Percentiles rank a stretch among this genome's conserved stretches.
phyloP scores from a whole-genome alignment of 2,329 filamentous ascomycete genomes.

The Drechslera avenae region DNA sequence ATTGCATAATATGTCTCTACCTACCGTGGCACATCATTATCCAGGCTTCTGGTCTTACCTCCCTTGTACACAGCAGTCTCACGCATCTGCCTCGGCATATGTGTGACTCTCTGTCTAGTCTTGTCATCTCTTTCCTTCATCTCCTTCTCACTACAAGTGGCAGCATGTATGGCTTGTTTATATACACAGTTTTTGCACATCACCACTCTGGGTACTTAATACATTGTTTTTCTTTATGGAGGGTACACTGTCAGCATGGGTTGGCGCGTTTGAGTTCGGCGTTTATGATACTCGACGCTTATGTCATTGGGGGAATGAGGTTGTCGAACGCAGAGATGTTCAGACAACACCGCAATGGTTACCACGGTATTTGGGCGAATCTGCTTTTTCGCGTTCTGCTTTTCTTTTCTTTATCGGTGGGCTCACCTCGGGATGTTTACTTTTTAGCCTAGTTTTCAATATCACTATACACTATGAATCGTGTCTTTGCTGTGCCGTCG shows the following conservation, averaged over 20 bases:
- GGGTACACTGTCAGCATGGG: conserved; percentile 9
- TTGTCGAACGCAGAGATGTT: conserved; percentile 5
- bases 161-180: conserved; percentile 11
- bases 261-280: conserved; percentile 16
- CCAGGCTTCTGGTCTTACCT: conserved; percentile 18
- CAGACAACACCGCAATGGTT: conserved; percentile 3
- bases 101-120: background rate
- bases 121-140: background rate
- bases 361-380: background rate
- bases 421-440: background rate
- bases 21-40: conserved; percentile 17
- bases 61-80: background rate
- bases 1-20: conserved; percentile 39
- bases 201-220: conserved; percentile 17
- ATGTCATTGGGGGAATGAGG: conserved; percentile 6
- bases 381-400: conserved; percentile 3
- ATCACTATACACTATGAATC: too few relatives aligned
- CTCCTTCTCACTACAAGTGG: conserved; percentile 7
- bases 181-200: conserved; percentile 16
- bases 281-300: conserved; percentile 10
- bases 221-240: conserved; percentile 5
- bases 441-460: too few relatives aligned
- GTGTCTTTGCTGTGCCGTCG: too few relatives aligned
- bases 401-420: background rate
- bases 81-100: background rate